Evolutionary conservation across 2,329 filamentous ascomycete species (phyloP), one percentile per base, ranked within the genome.

Genomic region (Cercospora sp.): DNA sequence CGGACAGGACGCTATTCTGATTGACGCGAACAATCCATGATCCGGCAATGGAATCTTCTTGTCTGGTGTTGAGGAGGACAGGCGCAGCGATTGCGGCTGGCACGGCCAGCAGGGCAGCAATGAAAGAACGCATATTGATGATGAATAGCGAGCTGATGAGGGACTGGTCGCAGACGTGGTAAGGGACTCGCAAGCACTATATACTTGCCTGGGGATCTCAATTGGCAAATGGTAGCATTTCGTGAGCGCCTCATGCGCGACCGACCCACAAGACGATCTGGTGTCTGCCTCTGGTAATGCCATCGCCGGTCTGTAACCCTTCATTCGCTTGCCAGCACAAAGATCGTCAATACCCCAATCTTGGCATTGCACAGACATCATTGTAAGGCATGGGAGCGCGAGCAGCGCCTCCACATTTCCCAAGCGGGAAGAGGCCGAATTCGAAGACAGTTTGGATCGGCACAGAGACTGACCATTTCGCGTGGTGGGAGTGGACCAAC

Each of bases 11-110:
- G 20, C 67, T 64, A 23, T 73, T 60, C 26, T 69, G 55, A 18
- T 71, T 70, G 61, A 73, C 62, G 5, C 65, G 68, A 51, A 74
- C 67, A 45, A 74, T 74, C 71, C 71, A 74, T 48, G 72, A 71
- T 40, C 67, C 65, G 18, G 70, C 65, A 30, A 73, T 72, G 13
- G 60, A 62, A 26, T 73, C 71, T 33, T 53, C 63, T 60, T 68
- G 65, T 60, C 69, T 64, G 23, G 67, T 62, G 33, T 73, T 60
- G 31, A 72, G 69, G n/a, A 71, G 10, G 12, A 72, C 45, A 51
- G 72, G 72, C 20, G 71, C 71, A 28, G 71, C 71, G n/a, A 73
- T 67, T 30, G 64, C 67, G 28, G 68, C 69, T 68, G 72, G 72
- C 65, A 73, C 23, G 36, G 68, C 68, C 58, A 71, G 58, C 4